Evolutionary conservation across 306 rosid species (phyloP).

Genomic region (Erythrophleum fordii): DNA sequence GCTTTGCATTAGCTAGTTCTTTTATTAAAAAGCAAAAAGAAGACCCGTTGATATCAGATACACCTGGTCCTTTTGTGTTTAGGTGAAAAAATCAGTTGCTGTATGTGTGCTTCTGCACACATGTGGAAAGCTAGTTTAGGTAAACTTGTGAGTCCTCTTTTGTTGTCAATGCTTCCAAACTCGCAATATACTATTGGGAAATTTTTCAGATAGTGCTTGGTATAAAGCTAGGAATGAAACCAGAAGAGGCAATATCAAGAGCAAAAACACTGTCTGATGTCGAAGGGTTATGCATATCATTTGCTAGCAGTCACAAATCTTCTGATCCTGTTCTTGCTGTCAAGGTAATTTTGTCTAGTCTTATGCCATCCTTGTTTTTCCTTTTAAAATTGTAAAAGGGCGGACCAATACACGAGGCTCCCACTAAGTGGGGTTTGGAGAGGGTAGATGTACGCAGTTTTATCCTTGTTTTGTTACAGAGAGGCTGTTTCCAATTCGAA

Average conservation of each 20-base stretch:
- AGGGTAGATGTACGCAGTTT: no score
- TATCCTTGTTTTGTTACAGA: no score
- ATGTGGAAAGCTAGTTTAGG: neutral
- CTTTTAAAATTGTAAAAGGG: no score
- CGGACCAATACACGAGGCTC: no score
- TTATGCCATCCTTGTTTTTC: constrained; percentile 2
- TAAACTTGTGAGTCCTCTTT: neutral
- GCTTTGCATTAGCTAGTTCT: neutral
- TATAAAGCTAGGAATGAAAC: constrained; percentile 74
- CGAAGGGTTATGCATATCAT: constrained; percentile 68
- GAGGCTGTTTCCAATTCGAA: no score
- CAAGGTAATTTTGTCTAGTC: constrained; percentile 51
- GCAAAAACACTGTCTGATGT: constrained; percentile 78
- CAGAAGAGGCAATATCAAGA: constrained; percentile 56
- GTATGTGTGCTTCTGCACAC: neutral
- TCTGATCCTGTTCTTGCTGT: constrained; percentile 72
- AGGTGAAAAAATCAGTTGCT: neutral
- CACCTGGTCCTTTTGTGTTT: no score
- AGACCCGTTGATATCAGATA: constrained; percentile 21
- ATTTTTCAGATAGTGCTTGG: constrained; percentile 64
- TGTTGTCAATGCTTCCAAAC: neutral
- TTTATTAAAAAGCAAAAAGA: neutral
- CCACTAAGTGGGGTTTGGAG: no score
- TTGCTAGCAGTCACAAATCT: constrained; percentile 54
- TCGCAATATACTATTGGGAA: neutral